Evolutionary conservation across 2,329 filamentous ascomycete species (phyloP), one percentile per base, ranked within the genome.

Genomic region (Ceratocystis cubensis): DNA sequence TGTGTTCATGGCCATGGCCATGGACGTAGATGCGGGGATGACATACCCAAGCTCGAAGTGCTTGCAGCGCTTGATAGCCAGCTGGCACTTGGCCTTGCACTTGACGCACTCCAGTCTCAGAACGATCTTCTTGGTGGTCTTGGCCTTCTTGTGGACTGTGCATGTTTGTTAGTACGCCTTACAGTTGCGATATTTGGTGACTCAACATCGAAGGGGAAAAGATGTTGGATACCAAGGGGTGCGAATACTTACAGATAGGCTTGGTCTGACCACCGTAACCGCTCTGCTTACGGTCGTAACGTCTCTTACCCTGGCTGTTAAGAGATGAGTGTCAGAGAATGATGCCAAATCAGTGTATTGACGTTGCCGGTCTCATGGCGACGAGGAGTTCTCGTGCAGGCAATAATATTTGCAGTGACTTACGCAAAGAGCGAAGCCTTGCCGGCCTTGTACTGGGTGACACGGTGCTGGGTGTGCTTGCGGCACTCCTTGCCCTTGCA

Each of bases 221-320:
- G 28, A 10, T 7, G 15, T 33, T n/a, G 53, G 53, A 15, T 17
- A 25, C 10, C 15, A 28, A n/a, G 61, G 53, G 8, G 30, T 13
- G 1, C 5, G n/a, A 44, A 17, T 68, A 66, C 67, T 66, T 66
- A 68, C 67, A 99, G 77, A 99, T 92, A 75, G 95, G 94, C 85
- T 99, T 99, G 77, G 94, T 99, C 85, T 99, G 94, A 92, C 94
- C 94, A 90, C 94, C 94, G 79, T 96, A 97, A 89, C 93, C 93
- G 79, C 88, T 91, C 84, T 97, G 93, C 86, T 97, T 97, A 78
- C 91, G 87, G 83, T 96, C 91, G 84, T 97, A 97, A 88, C 93
- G 92, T 82, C 93, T 90, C 89, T 97, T 99, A 86, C 93, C 93
- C 87, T 99, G 93, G 70, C 69, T 70, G 45, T 69, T 61, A 57